A percentile compares a stretch with the other conserved stretches of the same genome.
These are phyloP conservation scores for Pseudozyma sp. DNA, from an alignment of 1,284 basidiomycete genomes.

Conservation along the genomic window DNA sequence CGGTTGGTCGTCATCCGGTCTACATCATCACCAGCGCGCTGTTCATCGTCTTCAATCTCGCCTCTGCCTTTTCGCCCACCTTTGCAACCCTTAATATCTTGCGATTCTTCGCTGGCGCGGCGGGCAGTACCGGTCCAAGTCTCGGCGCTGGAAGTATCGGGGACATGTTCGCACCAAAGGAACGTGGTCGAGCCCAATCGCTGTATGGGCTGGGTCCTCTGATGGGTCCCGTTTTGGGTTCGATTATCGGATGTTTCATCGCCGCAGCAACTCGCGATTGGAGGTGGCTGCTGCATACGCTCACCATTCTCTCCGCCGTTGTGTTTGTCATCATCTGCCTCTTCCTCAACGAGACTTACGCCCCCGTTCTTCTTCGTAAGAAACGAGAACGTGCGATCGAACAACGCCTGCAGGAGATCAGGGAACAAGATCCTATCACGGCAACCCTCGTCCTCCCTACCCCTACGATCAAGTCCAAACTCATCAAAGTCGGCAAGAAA, in stretches of 20 bases:
- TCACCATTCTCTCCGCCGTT: constrained; percentile 48
- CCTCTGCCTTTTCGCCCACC: constrained; percentile 59
- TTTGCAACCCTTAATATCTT: constrained; percentile 63
- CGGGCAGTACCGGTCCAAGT: constrained; percentile 58
- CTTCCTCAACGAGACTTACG: constrained; percentile 57
- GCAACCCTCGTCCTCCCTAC: background rate
- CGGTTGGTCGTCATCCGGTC: constrained; percentile 70
- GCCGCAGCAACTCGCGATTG: constrained; percentile 38
- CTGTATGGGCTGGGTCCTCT: constrained; percentile 60
- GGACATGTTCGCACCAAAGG: constrained; percentile 60
- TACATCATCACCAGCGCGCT: constrained; percentile 65
- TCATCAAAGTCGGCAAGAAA: background rate
- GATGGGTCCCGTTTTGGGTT: constrained; percentile 60
- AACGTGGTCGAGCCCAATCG: constrained; percentile 51
- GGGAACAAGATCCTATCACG: constrained; percentile 12
- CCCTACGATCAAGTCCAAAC: background rate
- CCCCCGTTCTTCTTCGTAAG: constrained; percentile 56
- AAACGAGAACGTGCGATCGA: constrained; percentile 33
- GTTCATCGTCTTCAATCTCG: constrained; percentile 69
- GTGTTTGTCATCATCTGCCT: constrained; percentile 28
- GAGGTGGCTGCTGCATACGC: constrained; percentile 56
- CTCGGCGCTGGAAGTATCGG: constrained; percentile 61
- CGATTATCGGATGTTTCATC: constrained; percentile 57
- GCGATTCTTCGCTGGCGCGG: constrained; percentile 57
- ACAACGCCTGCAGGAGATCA: constrained; percentile 21